phyloP scores from a whole-genome alignment of 108 stramenopile genomes.

The Nannochloropsis granulata region DNA sequence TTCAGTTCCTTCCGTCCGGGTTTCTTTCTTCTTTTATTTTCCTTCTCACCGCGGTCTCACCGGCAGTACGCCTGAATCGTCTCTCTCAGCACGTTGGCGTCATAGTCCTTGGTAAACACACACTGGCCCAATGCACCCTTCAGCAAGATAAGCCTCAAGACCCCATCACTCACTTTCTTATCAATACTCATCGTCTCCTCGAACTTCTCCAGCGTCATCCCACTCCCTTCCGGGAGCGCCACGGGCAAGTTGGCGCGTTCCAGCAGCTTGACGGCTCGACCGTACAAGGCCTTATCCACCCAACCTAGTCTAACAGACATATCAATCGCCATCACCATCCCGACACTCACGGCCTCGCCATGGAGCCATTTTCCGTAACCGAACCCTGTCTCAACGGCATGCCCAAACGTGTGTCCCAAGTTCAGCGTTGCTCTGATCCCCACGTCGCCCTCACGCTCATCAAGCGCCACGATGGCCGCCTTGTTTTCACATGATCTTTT shows the following conservation, averaged over 20 bases:
- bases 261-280: conserved; percentile 12
- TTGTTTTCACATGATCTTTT: conserved; percentile 79
- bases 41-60: neutral
- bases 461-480: conserved; percentile 81
- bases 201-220: conserved; percentile 25
- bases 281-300: conserved; percentile 47
- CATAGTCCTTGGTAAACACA: conserved; percentile 21
- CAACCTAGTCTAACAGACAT: conserved; percentile 74
- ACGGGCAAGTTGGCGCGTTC: conserved; percentile 14
- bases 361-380: conserved; percentile 87
- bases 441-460: conserved; percentile 76
- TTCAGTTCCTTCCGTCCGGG: neutral
- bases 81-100: conserved; percentile 12
- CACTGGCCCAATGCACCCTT: conserved; percentile 26
- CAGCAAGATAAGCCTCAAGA: conserved; percentile 28
- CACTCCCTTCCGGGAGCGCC: conserved; percentile 13
- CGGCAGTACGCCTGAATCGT: conserved; percentile 23
- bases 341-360: conserved; percentile 91
- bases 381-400: conserved; percentile 87
- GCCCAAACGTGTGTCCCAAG: conserved; percentile 96
- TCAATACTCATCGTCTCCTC: conserved; percentile 26
- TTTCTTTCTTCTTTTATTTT: neutral
- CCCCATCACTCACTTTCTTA: conserved; percentile 33
- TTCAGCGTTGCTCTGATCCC: conserved; percentile 83
- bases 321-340: conserved; percentile 83